A percentile compares a stretch with the other conserved stretches of the same genome.
Evolutionary conservation across 371 early-diverging fungal genomes (phyloP).

Genomic region (Chytridium lagenaria): DNA sequence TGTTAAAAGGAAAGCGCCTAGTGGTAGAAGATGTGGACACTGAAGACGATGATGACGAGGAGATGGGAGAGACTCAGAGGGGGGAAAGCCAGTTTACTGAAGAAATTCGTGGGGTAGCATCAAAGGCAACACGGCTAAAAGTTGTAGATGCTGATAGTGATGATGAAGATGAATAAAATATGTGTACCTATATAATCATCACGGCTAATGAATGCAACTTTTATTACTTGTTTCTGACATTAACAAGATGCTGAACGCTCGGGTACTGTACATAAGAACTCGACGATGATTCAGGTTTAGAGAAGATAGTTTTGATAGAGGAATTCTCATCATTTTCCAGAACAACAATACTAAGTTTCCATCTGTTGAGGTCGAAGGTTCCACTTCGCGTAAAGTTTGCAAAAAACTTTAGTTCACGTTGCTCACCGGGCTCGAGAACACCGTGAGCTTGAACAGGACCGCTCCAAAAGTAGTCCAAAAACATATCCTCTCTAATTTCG

Average conservation of each 20-base stretch:
- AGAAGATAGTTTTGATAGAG: background rate
- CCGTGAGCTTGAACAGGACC: slow-evolving; percentile 65
- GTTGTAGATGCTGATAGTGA: background rate
- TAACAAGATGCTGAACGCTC: slow-evolving; percentile 16
- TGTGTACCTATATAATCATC: too few relatives aligned
- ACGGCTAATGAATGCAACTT: too few relatives aligned
- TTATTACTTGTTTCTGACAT: too few relatives aligned
- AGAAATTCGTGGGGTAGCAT: too few relatives aligned
- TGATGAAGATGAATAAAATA: slow-evolving; percentile 4
- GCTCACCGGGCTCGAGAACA: slow-evolving; percentile 61
- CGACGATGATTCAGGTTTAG: background rate
- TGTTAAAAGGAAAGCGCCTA: background rate
- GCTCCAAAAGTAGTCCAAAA: slow-evolving; percentile 60
- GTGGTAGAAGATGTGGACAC: background rate
- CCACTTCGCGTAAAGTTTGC: slow-evolving; percentile 69
- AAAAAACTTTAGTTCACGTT: slow-evolving; percentile 48
- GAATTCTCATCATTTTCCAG: slow-evolving; percentile 10
- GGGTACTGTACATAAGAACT: slow-evolving; percentile 6
- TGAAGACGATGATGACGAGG: background rate
- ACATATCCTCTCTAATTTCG: slow-evolving; percentile 54
- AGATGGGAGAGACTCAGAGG: background rate
- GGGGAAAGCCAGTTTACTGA: background rate
- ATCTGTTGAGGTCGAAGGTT: slow-evolving; percentile 75
- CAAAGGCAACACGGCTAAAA: background rate
- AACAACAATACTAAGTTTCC: slow-evolving; percentile 52